phyloP scores from a whole-genome alignment of 2,329 filamentous ascomycete genomes.

The Colletotrichum sp. region DNA sequence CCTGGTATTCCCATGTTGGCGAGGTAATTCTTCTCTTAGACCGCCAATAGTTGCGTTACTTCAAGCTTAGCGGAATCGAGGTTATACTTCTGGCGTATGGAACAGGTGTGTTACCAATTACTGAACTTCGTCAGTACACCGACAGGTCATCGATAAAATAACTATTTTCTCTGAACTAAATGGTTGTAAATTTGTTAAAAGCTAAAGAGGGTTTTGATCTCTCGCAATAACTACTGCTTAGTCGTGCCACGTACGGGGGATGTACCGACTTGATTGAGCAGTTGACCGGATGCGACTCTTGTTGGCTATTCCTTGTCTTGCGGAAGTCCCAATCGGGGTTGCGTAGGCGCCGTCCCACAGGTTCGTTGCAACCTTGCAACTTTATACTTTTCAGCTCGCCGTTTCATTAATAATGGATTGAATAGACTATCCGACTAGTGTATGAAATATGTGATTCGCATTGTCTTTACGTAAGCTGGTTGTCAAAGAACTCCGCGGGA shows the following conservation, averaged over 20 bases:
- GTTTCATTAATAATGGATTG: not conserved
- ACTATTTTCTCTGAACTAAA: not conserved
- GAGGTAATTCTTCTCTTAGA: no score
- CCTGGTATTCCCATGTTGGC: no score
- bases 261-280: not conserved
- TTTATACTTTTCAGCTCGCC: not conserved
- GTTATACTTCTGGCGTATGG: no score
- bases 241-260: not conserved
- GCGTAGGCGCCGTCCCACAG: not conserved
- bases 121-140: not conserved
- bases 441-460: not conserved
- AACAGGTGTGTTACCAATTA: not conserved
- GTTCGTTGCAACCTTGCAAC: not conserved
- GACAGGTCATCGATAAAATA: fast-evolving
- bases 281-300: not conserved
- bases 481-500: not conserved
- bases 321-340: not conserved
- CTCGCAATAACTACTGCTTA: not conserved
- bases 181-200: not conserved
- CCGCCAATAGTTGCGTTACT: not conserved
- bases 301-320: not conserved
- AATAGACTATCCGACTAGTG: not conserved
- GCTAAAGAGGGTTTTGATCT: not conserved
- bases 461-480: not conserved
- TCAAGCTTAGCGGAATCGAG: not conserved